Percentiles rank a stretch among this genome's conserved stretches.
Conservation (phyloP, 2,329 filamentous ascomycete genomes). For the Teratosphaeria viscida region DNA sequence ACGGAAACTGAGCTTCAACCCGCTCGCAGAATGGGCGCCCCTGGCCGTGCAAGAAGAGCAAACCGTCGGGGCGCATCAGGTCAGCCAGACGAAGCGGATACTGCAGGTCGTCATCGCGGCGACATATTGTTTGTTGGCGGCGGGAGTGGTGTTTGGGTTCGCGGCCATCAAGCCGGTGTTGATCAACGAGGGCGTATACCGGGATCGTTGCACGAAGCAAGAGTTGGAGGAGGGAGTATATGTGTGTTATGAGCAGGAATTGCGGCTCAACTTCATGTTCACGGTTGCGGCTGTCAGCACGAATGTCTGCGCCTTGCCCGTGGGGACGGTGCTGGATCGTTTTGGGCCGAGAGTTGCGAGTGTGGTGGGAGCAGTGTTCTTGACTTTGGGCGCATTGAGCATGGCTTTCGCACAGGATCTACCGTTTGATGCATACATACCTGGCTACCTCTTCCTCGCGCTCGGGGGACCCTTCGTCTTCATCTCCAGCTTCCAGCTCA, state of each 20-base stretch:
- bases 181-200: conserved; percentile 61
- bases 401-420: conserved; percentile 58
- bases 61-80: conserved; percentile 42
- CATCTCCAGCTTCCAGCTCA: conserved; percentile 41
- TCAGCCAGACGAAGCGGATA: conserved; percentile 28
- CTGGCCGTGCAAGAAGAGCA: conserved; percentile 25
- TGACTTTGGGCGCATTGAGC: conserved; percentile 57
- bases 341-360: conserved; percentile 70
- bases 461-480: conserved; percentile 41
- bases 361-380: conserved; percentile 56
- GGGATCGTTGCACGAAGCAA: conserved; percentile 48
- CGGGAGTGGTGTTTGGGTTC: conserved; percentile 75
- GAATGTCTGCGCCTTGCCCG: conserved; percentile 74
- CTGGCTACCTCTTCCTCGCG: conserved; percentile 38
- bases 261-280: conserved; percentile 77
- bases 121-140: conserved; percentile 63
- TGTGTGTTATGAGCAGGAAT: conserved; percentile 48
- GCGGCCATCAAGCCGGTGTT: conserved; percentile 74
- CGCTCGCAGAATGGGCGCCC: conserved; percentile 36
- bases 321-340: conserved; percentile 74
- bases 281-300: conserved; percentile 78
- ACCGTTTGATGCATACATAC: conserved; percentile 54
- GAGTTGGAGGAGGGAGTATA: conserved; percentile 38
- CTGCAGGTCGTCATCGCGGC: conserved; percentile 57
- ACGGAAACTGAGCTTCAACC: conserved; percentile 41